Conservation (phyloP, 768 basidiomycete species). For the Pluteus cervinus region DNA sequence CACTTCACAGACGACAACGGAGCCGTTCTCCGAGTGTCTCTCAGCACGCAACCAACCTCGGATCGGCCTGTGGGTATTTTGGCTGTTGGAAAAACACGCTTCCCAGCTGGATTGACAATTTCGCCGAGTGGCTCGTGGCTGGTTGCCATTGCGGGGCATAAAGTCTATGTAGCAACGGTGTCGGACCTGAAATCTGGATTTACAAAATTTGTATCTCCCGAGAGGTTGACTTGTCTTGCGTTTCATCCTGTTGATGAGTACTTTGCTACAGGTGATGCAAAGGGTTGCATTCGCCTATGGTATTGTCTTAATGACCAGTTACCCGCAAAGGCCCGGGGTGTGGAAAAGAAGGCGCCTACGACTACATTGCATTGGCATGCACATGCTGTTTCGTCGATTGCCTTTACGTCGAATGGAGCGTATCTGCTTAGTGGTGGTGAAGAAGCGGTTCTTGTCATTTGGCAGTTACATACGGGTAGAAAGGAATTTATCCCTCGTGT, state of each 20-base stretch:
- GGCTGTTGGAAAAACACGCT: conserved; percentile 61
- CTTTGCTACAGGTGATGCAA: conserved; percentile 90
- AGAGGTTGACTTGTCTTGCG: conserved; percentile 75
- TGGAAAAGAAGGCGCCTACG: conserved; percentile 79
- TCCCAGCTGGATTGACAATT: conserved; percentile 57
- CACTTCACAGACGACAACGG: conserved; percentile 43
- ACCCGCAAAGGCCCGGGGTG: conserved; percentile 43
- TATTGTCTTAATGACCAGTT: conserved; percentile 74
- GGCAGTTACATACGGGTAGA: conserved; percentile 87
- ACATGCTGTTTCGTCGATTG: conserved; percentile 81
- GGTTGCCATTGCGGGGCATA: conserved; percentile 67
- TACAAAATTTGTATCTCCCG: conserved; percentile 78
- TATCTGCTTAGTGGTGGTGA: conserved; percentile 93
- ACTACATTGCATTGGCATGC: conserved; percentile 95
- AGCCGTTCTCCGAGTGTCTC: conserved; percentile 56
- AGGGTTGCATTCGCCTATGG: conserved; percentile 86
- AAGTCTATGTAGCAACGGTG: conserved; percentile 67
- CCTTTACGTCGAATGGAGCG: conserved; percentile 87
- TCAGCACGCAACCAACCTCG: conserved; percentile 41
- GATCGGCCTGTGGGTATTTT: conserved; percentile 44
- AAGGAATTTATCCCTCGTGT: conserved; percentile 91
- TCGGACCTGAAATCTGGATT: conserved; percentile 58
- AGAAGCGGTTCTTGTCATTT: conserved; percentile 93
- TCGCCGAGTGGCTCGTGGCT: conserved; percentile 78
- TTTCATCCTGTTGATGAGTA: conserved; percentile 89